Evolutionary conservation across 2,329 filamentous ascomycete genomes (phyloP).

Genomic region (Diaporthe sp.): DNA sequence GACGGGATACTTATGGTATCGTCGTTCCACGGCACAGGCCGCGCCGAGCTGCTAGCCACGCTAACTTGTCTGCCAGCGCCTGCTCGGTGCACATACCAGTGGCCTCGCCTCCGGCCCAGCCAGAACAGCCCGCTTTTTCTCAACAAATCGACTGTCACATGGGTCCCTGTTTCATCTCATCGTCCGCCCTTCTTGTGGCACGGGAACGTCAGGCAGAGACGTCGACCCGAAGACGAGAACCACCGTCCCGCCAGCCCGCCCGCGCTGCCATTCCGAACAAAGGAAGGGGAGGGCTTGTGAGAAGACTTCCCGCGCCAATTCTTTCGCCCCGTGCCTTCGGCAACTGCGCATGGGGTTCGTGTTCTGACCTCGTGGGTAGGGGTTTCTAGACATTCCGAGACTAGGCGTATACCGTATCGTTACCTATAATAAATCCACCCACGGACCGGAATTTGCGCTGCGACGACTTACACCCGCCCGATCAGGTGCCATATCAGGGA

Average conservation of each 20-base stretch:
- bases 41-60: neutral
- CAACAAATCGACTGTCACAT: constrained; percentile 22
- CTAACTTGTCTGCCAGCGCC: neutral
- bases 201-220: constrained; percentile 4
- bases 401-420: neutral
- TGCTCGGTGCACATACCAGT: neutral
- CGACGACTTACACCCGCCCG: neutral
- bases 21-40: neutral
- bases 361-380: constrained; percentile 16
- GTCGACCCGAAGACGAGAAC: neutral
- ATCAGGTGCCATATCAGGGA: neutral
- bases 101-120: neutral
- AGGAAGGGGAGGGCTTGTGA: neutral
- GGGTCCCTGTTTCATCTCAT: constrained; percentile 25
- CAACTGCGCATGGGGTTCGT: neutral
- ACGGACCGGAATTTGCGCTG: neutral
- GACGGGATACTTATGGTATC: constrained; percentile 5
- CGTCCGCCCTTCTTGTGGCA: neutral
- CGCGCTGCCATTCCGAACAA: constrained; percentile 1
- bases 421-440: neutral
- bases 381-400: neutral
- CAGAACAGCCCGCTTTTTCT: neutral
- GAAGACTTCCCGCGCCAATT: neutral
- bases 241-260: neutral
- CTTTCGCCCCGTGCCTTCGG: neutral